These are phyloP conservation scores for Rugonectria rugulosa DNA, from an alignment of 2,329 filamentous ascomycete species.

Conservation along the genomic window DNA sequence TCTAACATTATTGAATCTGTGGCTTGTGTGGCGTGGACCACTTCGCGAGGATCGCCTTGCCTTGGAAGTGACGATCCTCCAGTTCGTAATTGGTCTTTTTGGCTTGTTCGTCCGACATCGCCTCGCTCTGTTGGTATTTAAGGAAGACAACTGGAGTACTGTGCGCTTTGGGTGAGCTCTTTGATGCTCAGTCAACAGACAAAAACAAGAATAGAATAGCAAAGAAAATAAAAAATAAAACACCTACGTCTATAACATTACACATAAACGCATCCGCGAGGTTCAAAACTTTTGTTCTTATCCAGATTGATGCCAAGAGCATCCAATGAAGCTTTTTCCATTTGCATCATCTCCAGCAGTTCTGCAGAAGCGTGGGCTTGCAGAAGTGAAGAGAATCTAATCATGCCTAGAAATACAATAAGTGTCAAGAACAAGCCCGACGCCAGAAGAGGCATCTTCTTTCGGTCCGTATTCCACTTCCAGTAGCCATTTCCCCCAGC, in stretches of 20 bases:
- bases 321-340: constrained; percentile 27
- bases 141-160: constrained; percentile 78
- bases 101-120: constrained; percentile 87
- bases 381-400: constrained; percentile 7
- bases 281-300: no score
- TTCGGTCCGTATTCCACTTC: constrained; percentile 10
- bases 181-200: neutral
- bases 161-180: constrained; percentile 30
- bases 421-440: constrained; percentile 12
- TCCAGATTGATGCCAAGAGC: constrained; percentile 8
- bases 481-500: constrained; percentile 10
- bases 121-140: constrained; percentile 87
- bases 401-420: constrained; percentile 38
- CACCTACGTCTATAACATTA: no score
- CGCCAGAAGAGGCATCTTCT: constrained; percentile 11
- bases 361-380: constrained; percentile 25
- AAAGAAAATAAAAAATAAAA: no score
- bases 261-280: no score
- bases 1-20: constrained; percentile 92
- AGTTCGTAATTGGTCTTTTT: constrained; percentile 77
- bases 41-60: constrained; percentile 87
- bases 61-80: constrained; percentile 80
- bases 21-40: constrained; percentile 94
- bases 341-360: constrained; percentile 26
- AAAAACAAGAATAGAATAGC: neutral